Conservation (phyloP, 2,329 filamentous ascomycete species). For the Diaporthe sp. region DNA sequence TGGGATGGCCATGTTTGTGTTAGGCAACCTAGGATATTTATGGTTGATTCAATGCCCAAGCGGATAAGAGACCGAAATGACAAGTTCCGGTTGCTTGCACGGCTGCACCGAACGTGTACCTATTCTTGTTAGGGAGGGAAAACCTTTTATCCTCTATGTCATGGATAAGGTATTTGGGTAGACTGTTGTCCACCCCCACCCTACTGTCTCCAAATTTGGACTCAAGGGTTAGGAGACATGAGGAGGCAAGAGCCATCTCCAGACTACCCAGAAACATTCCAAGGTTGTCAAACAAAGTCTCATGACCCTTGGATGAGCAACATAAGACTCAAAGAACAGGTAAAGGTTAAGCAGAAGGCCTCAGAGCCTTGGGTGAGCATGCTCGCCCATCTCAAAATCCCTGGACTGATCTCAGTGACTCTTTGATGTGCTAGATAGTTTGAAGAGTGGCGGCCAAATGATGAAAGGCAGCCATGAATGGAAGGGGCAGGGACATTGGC, state of each 20-base stretch:
- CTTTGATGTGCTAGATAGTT: background rate
- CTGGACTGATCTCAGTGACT: background rate
- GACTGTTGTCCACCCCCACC: background rate
- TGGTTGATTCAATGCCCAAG: background rate
- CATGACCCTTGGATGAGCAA: background rate
- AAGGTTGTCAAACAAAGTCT: background rate
- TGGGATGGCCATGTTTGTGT: slow-evolving; percentile 9
- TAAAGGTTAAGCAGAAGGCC: background rate
- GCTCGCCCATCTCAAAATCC: background rate
- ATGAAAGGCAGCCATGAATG: background rate
- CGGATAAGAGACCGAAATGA: slow-evolving; percentile 18
- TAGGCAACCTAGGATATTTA: slow-evolving; percentile 11
- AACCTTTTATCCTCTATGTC: background rate
- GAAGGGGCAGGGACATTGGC: too few relatives aligned
- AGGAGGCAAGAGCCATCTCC: background rate
- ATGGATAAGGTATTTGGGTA: too few relatives aligned
- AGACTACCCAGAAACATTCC: background rate
- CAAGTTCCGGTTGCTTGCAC: background rate
- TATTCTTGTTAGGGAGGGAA: background rate
- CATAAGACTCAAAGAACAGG: background rate
- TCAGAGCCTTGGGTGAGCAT: background rate
- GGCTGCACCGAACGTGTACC: background rate
- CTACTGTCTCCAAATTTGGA: background rate
- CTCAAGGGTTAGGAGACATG: background rate
- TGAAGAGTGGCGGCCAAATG: background rate